Evolutionary conservation across 179 eudicot genomes (phyloP).

Genomic region (Beta corolliflora): DNA sequence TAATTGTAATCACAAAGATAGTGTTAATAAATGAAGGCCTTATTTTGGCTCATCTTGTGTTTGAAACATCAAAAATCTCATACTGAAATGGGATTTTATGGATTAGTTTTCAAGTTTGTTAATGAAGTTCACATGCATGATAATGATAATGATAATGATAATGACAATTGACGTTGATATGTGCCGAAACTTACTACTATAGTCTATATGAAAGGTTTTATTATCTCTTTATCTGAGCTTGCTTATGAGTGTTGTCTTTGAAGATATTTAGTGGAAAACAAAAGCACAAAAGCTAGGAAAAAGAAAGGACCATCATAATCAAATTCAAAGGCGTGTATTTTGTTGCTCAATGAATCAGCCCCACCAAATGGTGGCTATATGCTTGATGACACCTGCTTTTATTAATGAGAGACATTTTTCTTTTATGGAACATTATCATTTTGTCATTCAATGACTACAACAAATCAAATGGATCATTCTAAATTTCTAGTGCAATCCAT

Average conservation of each 20-base stretch:
- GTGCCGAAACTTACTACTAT: background rate
- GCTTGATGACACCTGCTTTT: background rate
- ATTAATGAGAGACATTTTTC: background rate
- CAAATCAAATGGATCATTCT: background rate
- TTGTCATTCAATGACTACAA: slow-evolving; percentile 19
- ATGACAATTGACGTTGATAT: background rate
- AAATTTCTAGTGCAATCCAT: background rate
- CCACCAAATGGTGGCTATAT: slow-evolving; percentile 1
- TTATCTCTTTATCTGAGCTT: background rate
- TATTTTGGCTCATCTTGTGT: background rate
- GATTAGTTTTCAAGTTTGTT: background rate
- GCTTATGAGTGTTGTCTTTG: background rate
- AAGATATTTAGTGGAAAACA: slow-evolving; percentile 9
- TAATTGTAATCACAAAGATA: slow-evolving; percentile 9
- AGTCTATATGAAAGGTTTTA: background rate
- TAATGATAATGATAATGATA: background rate
- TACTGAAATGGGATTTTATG: background rate
- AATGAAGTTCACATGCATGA: slow-evolving; percentile 4
- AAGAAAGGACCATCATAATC: background rate
- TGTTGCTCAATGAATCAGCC: slow-evolving; percentile 1
- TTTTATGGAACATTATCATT: slow-evolving; percentile 5
- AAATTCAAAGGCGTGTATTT: background rate
- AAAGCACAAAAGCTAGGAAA: background rate
- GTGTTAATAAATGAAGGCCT: slow-evolving; percentile 12
- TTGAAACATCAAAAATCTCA: background rate